Evolutionary conservation across 768 basidiomycete genomes (phyloP).

Genomic region (Macrocybe gigantea): DNA sequence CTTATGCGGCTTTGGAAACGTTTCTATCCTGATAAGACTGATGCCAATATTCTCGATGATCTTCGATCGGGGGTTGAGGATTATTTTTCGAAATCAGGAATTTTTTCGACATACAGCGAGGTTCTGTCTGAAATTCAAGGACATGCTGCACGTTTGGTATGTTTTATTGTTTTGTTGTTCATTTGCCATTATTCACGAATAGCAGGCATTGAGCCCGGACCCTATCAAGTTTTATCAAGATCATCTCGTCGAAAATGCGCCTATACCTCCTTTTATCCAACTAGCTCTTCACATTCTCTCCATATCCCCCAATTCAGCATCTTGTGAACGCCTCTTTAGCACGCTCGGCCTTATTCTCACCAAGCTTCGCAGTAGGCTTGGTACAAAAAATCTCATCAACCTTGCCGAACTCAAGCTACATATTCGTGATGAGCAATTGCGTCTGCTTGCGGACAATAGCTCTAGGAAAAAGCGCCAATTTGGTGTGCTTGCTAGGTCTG

Average conservation of each 20-base stretch:
- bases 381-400: constrained; percentile 11
- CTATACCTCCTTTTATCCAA: constrained; percentile 10
- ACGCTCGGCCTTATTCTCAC: constrained; percentile 21
- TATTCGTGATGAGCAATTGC: constrained; percentile 16
- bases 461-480: neutral
- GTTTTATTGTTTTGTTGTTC: no score
- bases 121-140: no score
- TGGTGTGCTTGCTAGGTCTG: no score
- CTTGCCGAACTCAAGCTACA: constrained; percentile 24
- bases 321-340: constrained; percentile 24
- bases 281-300: constrained; percentile 16
- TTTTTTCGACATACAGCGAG: no score
- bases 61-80: no score
- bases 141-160: no score
- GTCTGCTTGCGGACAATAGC: neutral
- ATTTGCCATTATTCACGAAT: no score
- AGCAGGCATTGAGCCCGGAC: no score
- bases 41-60: no score
- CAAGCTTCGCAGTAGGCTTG: constrained; percentile 16
- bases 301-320: constrained; percentile 23
- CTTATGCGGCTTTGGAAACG: constrained; percentile 9
- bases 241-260: no score
- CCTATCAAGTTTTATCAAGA: no score
- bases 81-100: no score
- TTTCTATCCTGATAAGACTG: constrained; percentile 3